Percentiles rank a stretch among this genome's conserved stretches.
Evolutionary conservation across 441 rosid genomes (phyloP).

Genomic region (Adansonia madagascariensis): DNA sequence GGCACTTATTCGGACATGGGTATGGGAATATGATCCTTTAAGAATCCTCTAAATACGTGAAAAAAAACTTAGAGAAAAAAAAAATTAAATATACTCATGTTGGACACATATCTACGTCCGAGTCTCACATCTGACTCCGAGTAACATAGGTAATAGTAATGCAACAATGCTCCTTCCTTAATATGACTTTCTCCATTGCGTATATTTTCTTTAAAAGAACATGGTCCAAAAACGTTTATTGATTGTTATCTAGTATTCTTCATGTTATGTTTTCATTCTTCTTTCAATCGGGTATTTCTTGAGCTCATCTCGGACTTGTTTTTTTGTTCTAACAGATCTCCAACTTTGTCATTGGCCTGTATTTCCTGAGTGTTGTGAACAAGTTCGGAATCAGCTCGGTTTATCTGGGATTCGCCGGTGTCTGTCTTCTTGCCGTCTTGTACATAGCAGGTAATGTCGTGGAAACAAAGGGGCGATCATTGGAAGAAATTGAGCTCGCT

Average conservation of each 20-base stretch:
- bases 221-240: background rate
- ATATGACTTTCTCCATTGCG: background rate
- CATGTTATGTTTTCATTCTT: background rate
- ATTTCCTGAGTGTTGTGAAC: conserved; percentile 85
- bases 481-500: conserved; percentile 92
- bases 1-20: too few species aligned
- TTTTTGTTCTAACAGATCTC: conserved; percentile 60
- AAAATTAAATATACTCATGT: too few species aligned
- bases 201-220: conserved; percentile 19
- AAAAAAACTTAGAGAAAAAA: too few species aligned
- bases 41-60: too few species aligned
- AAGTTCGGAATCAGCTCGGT: conserved; percentile 89
- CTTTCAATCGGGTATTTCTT: background rate
- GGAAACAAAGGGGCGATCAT: conserved; percentile 93
- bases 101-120: too few species aligned
- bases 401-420: conserved; percentile 73
- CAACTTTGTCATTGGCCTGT: conserved; percentile 91
- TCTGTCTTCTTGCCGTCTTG: conserved; percentile 80
- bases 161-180: background rate
- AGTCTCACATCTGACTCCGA: too few species aligned
- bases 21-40: too few species aligned
- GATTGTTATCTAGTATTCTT: background rate
- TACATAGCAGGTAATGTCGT: conserved; percentile 81
- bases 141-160: background rate
- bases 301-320: conserved; percentile 14